phyloP scores from a whole-genome alignment of 2,329 filamentous ascomycete species.

The Endoconidiophora laricicola region DNA sequence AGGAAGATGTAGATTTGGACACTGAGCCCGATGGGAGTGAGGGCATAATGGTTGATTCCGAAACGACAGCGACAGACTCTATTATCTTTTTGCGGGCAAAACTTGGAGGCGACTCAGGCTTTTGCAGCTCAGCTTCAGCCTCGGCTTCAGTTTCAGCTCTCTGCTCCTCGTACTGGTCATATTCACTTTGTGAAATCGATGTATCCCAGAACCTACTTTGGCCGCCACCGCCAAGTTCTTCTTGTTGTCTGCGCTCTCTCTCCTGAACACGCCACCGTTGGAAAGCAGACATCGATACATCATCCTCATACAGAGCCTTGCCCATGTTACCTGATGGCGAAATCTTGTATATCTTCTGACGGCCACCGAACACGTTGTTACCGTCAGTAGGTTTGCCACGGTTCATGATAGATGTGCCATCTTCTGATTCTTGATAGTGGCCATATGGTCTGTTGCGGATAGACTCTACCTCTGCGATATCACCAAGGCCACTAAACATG shows the following conservation, averaged over 20 bases:
- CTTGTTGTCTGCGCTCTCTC: constrained; percentile 28
- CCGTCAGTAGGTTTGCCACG: constrained; percentile 70
- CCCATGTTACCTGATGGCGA: constrained; percentile 39
- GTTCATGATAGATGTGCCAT: constrained; percentile 71
- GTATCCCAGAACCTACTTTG: background rate
- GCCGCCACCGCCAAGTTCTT: background rate
- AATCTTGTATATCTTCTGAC: constrained; percentile 90
- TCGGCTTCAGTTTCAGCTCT: no score
- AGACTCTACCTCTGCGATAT: constrained; percentile 85
- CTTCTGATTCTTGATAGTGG: constrained; percentile 55
- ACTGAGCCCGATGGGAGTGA: background rate
- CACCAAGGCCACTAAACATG: constrained; percentile 39
- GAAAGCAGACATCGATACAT: constrained; percentile 66
- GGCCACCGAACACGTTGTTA: constrained; percentile 83
- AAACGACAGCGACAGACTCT: background rate
- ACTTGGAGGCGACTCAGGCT: background rate
- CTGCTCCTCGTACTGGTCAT: background rate
- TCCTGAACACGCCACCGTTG: constrained; percentile 54
- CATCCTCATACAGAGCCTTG: constrained; percentile 67
- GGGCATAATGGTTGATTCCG: constrained; percentile 25
- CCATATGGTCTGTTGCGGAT: constrained; percentile 45
- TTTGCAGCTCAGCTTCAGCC: background rate
- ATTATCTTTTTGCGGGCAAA: constrained; percentile 2
- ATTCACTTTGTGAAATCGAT: background rate
- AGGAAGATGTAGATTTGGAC: background rate